Conservation (phyloP, 495 filamentous ascomycete genomes). For the Hyaloscypha variabilis region DNA sequence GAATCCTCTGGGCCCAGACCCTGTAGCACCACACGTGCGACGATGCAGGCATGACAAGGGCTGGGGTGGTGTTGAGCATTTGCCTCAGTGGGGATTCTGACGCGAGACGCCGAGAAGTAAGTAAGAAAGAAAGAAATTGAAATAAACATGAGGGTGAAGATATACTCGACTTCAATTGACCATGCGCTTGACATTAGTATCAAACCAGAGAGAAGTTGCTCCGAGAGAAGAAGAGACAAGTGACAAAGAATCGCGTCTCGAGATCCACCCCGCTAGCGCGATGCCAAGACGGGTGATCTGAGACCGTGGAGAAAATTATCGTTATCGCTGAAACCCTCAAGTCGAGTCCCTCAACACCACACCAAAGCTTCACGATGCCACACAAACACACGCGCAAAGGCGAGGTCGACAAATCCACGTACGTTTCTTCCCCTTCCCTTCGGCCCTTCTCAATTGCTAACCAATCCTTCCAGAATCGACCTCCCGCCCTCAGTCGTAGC, state of each 20-base stretch:
- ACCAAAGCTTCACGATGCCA: conserved; percentile 60
- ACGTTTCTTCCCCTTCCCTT: conserved; percentile 34
- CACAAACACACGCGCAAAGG: conserved; percentile 78
- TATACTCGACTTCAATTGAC: no score
- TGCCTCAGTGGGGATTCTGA: not conserved
- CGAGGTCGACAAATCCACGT: conserved; percentile 47
- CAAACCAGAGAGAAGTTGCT: no score
- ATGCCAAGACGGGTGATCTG: not conserved
- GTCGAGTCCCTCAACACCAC: not conserved
- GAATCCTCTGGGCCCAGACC: conserved; percentile 1
- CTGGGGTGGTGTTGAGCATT: not conserved
- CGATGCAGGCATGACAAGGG: not conserved
- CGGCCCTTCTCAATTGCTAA: not conserved
- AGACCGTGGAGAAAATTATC: conserved; percentile 8
- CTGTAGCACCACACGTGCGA: not conserved
- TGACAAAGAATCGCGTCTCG: not conserved
- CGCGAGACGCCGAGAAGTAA: no score
- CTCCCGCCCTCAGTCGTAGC: conserved; percentile 75
- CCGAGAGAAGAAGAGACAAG: not conserved
- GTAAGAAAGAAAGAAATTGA: not conserved
- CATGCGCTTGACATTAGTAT: no score
- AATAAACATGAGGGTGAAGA: no score
- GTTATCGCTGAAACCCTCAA: conserved; percentile 9
- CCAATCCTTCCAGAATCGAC: conserved; percentile 57
- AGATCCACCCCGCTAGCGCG: not conserved